A percentile compares a stretch with the other conserved stretches of the same genome.
phyloP scores from a whole-genome alignment of 1,139 yeast genomes.

The Taphrina wiesneri region DNA sequence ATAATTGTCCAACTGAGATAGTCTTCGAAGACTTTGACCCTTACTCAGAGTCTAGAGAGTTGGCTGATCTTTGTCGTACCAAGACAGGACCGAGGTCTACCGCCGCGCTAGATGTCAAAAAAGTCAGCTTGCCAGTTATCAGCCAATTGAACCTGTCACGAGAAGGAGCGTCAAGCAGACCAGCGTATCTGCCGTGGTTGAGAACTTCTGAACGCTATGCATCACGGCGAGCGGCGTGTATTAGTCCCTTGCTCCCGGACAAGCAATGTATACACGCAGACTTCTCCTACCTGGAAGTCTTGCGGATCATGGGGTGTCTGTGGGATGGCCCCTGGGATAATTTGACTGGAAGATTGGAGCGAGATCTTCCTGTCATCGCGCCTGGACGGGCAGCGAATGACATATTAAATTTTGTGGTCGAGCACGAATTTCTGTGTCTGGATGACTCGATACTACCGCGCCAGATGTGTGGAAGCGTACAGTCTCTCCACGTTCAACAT shows the following conservation, averaged over 20 bases:
- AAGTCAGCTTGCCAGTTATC: too few relatives aligned
- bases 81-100: background rate
- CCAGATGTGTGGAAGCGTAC: background rate
- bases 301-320: background rate
- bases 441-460: background rate
- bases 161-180: background rate
- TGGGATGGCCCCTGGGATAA: background rate
- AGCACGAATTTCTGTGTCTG: background rate
- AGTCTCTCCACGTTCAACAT: background rate
- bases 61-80: background rate
- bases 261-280: background rate
- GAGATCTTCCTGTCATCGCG: background rate
- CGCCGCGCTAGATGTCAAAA: background rate
- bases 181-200: background rate
- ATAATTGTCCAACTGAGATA: background rate
- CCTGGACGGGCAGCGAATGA: background rate
- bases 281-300: background rate
- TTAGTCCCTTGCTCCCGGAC: background rate
- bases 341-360: background rate
- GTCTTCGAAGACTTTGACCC: background rate
- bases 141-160: background rate
- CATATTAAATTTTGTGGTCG: background rate
- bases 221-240: background rate
- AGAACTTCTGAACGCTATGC: background rate
- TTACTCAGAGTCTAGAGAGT: background rate